Conservation (phyloP, 2,329 filamentous ascomycete genomes). For the Neofusicoccum sp. region DNA sequence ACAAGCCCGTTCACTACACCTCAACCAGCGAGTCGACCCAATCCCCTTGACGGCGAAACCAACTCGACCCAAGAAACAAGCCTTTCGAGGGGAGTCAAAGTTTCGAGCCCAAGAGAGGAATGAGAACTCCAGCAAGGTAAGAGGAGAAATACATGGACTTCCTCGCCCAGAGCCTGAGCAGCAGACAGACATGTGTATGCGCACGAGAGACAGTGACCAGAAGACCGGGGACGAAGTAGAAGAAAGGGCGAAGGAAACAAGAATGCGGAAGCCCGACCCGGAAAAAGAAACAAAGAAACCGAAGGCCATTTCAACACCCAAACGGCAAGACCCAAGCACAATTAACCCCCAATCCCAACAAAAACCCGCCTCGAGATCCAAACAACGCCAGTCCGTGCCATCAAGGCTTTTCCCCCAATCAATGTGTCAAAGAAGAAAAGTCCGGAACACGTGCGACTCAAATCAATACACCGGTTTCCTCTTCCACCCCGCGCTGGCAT, state of each 20-base stretch:
- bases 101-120: slow-evolving; percentile 14
- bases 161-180: too few species aligned
- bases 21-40: background rate
- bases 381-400: background rate
- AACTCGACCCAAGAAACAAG: slow-evolving; percentile 14
- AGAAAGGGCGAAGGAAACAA: background rate
- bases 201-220: background rate
- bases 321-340: background rate
- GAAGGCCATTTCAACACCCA: background rate
- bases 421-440: background rate
- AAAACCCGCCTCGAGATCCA: background rate
- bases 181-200: background rate
- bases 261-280: background rate
- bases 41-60: background rate
- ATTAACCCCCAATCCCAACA: background rate
- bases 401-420: background rate
- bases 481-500: slow-evolving; percentile 1
- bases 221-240: background rate
- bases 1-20: background rate
- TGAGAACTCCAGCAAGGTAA: background rate
- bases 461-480: background rate
- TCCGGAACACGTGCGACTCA: background rate
- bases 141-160: background rate
- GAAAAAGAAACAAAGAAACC: slow-evolving; percentile 5
- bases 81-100: slow-evolving; percentile 23